Evolutionary conservation across 2,329 filamentous ascomycete species (phyloP).

Genomic region (Pseudogymnoascus sp.): DNA sequence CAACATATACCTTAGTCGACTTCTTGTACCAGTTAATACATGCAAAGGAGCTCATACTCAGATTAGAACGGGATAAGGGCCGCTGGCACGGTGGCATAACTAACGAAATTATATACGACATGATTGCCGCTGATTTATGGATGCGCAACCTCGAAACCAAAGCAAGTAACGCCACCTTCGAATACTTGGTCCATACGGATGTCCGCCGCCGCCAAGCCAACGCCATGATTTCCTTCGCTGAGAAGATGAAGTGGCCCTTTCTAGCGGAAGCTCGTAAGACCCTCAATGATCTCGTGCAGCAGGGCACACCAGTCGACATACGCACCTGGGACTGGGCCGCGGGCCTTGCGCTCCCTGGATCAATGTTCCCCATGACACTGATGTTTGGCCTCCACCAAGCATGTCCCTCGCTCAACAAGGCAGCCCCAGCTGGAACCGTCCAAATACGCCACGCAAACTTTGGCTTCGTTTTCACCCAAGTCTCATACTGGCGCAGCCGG

Average conservation of each 20-base stretch:
- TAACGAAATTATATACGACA: background rate
- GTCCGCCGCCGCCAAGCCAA: background rate
- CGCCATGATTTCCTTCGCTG: background rate
- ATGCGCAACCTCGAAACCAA: background rate
- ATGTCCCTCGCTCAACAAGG: background rate
- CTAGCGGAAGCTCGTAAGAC: background rate
- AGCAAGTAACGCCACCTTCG: background rate
- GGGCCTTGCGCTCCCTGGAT: background rate
- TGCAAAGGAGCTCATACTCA: background rate
- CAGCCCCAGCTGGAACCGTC: background rate
- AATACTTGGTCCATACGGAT: background rate
- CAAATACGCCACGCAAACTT: background rate
- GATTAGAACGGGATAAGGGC: background rate
- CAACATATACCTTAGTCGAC: background rate
- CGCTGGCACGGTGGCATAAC: background rate
- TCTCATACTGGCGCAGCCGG: background rate
- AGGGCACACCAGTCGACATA: background rate
- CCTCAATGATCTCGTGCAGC: background rate
- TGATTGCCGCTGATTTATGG: background rate
- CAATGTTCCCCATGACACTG: background rate
- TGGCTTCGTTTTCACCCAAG: background rate
- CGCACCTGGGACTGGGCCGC: background rate
- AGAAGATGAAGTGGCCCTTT: background rate
- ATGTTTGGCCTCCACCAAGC: background rate
- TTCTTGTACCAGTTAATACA: background rate